Conservation (phyloP, 169 alveolate species). For the Theileria annulata region DNA sequence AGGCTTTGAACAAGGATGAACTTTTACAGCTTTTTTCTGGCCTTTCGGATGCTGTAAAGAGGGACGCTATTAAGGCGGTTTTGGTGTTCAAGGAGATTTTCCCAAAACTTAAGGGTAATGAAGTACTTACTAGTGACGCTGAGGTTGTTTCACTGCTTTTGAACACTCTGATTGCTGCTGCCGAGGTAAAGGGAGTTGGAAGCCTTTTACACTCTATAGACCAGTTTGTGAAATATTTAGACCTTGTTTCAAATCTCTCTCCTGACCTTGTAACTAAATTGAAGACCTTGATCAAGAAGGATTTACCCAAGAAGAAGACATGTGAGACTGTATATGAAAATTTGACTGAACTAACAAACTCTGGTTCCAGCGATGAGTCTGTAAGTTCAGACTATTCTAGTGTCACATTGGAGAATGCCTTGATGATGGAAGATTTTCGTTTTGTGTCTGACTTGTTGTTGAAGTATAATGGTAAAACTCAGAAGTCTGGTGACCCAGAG, state of each 20-base stretch:
- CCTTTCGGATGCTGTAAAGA: constrained; percentile 44
- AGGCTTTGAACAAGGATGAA: constrained; percentile 30
- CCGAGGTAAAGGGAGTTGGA: constrained; percentile 73
- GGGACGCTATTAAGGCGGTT: constrained; percentile 56
- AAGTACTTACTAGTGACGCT: constrained; percentile 43
- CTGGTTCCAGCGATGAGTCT: constrained; percentile 31
- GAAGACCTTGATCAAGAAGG: constrained; percentile 60
- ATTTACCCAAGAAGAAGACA: constrained; percentile 72
- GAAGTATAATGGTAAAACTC: constrained; percentile 28
- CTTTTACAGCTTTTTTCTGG: constrained; percentile 43
- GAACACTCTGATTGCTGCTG: constrained; percentile 51
- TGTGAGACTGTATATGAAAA: constrained; percentile 71
- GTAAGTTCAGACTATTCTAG: constrained; percentile 37
- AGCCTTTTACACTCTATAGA: constrained; percentile 63
- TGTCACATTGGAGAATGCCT: constrained; percentile 55
- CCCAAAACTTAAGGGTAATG: constrained; percentile 62
- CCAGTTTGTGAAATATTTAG: constrained; percentile 52
- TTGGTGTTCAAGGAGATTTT: constrained; percentile 59
- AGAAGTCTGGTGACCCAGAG: constrained; percentile 34
- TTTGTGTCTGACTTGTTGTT: constrained; percentile 42
- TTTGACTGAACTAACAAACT: constrained; percentile 13
- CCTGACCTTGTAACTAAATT: constrained; percentile 48
- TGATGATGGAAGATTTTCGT: constrained; percentile 47
- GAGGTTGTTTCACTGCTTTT: constrained; percentile 58
- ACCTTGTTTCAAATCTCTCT: constrained; percentile 51